These are phyloP conservation scores for Trichoderma reesei DNA, from an alignment of 495 filamentous ascomycete genomes.

Conservation along the genomic window DNA sequence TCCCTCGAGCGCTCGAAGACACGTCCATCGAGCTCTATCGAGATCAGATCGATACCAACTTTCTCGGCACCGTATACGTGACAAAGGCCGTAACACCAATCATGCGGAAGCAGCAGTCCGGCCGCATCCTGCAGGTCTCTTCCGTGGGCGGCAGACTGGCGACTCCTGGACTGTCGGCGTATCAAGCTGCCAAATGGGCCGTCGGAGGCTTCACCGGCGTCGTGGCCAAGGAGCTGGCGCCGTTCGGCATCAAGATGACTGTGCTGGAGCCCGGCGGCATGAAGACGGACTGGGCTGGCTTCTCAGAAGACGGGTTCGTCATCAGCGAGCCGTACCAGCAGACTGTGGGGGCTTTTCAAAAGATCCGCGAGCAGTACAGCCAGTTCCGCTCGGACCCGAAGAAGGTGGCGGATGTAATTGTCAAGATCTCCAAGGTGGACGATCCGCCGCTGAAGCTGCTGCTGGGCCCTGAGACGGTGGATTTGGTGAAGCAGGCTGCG, in stretches of 20 bases:
- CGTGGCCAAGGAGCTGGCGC: constrained; percentile 17
- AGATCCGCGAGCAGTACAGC: constrained; percentile 5
- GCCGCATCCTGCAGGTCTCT: constrained; percentile 28
- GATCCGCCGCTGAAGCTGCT: constrained; percentile 21
- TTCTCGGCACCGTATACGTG: constrained; percentile 28
- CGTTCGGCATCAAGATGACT: constrained; percentile 22
- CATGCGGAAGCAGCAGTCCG: constrained; percentile 19
- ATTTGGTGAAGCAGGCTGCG: constrained; percentile 15
- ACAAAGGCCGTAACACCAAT: constrained; percentile 24
- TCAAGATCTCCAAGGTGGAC: constrained; percentile 15
- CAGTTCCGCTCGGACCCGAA: constrained; percentile 13
- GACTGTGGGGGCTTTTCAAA: constrained; percentile 14
- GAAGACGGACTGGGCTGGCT: constrained; percentile 26
- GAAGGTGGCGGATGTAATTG: constrained; percentile 21
- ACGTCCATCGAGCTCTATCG: constrained; percentile 7
- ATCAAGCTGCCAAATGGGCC: constrained; percentile 27
- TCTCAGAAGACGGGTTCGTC: constrained; percentile 20
- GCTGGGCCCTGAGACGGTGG: constrained; percentile 22
- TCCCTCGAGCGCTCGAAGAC: constrained; percentile 15
- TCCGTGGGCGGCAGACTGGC: constrained; percentile 14
- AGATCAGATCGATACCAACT: constrained; percentile 26
- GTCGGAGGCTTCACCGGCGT: constrained; percentile 19
- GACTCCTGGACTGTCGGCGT: constrained; percentile 17
- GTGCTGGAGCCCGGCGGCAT: constrained; percentile 28
- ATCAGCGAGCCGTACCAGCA: constrained; percentile 22